Evolutionary conservation across 805 yeast genomes (phyloP).

Genomic region (Wickerhamomyces chaumierensis): DNA sequence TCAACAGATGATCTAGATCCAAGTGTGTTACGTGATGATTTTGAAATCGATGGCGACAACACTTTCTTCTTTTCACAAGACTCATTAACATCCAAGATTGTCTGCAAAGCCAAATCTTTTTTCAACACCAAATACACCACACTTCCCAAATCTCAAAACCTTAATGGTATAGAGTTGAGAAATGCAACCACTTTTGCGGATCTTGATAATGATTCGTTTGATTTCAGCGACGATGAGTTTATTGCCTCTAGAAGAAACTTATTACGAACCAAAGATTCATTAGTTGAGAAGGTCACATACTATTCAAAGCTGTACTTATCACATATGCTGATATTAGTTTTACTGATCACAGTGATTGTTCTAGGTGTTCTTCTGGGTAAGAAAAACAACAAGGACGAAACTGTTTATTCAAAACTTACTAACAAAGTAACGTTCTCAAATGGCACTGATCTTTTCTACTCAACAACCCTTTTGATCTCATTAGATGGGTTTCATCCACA

Average conservation of each 20-base stretch:
- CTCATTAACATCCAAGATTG: constrained; percentile 5
- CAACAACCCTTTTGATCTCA: constrained; percentile 74
- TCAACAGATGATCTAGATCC: constrained; percentile 14
- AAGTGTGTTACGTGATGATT: constrained; percentile 15
- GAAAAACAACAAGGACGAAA: constrained; percentile 1
- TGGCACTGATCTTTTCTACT: constrained; percentile 26
- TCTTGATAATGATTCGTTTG: constrained; percentile 16
- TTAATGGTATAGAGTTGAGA: constrained; percentile 16
- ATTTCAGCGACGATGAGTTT: constrained; percentile 19
- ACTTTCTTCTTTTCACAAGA: constrained; percentile 1
- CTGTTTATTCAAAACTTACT: neutral
- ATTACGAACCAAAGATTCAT: constrained; percentile 1
- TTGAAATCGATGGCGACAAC: constrained; percentile 9
- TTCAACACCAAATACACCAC: constrained; percentile 7
- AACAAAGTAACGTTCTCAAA: constrained; percentile 6
- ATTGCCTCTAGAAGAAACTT: constrained; percentile 9
- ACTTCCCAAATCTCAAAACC: constrained; percentile 6
- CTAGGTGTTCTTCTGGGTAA: constrained; percentile 10
- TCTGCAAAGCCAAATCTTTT: constrained; percentile 3
- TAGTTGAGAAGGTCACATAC: neutral
- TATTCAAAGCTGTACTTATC: constrained; percentile 3
- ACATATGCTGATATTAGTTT: constrained; percentile 2
- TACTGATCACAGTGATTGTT: constrained; percentile 10
- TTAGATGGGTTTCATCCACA: constrained; percentile 91
- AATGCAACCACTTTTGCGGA: constrained; percentile 2